Evolutionary conservation across 2,329 filamentous ascomycete species (phyloP).

Genomic region (Trichoderma harzianum): DNA sequence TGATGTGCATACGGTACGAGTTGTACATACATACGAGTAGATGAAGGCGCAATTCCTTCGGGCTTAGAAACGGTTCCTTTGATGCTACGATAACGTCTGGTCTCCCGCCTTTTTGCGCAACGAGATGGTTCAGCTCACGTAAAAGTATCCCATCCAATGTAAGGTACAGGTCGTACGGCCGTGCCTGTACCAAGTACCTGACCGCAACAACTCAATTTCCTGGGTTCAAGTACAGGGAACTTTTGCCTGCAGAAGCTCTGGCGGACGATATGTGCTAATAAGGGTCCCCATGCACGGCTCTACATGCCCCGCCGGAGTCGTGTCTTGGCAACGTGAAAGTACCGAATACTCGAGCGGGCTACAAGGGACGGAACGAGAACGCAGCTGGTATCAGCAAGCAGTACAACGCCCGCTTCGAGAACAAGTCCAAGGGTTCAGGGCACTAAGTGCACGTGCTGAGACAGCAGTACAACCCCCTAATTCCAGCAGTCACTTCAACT

Average conservation of each 20-base stretch:
- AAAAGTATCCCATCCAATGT: background rate
- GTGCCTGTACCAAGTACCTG: background rate
- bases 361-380: background rate
- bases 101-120: background rate
- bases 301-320: background rate
- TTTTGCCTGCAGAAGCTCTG: background rate
- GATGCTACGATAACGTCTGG: background rate
- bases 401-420: background rate
- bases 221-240: background rate
- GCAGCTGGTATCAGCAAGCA: background rate
- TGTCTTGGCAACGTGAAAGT: background rate
- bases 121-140: background rate
- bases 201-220: background rate
- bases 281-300: background rate
- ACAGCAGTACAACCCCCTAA: background rate
- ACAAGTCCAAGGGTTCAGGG: background rate
- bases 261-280: background rate
- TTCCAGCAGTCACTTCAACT: background rate
- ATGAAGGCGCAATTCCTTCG: background rate
- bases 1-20: background rate
- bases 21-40: background rate
- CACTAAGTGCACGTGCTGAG: background rate
- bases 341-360: background rate
- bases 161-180: background rate
- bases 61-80: background rate